Conservation (phyloP, 2,329 filamentous ascomycete genomes). For the Xylariaceae sp. region DNA sequence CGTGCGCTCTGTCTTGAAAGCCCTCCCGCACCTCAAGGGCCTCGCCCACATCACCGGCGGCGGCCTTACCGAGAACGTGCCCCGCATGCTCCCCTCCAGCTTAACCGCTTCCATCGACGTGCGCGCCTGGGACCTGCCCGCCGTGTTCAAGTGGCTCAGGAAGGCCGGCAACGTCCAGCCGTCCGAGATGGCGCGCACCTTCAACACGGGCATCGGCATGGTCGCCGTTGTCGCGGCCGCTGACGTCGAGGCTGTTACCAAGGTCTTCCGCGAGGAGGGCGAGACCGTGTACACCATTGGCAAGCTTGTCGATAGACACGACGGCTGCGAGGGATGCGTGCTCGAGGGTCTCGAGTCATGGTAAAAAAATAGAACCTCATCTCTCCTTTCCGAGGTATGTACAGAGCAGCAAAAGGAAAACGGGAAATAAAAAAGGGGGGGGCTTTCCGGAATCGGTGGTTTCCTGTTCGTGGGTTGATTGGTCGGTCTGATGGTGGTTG, state of each 20-base stretch:
- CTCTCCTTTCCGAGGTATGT: neutral
- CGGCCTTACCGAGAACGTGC: slow-evolving; percentile 88
- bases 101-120: slow-evolving; percentile 80
- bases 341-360: slow-evolving; percentile 51
- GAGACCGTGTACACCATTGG: slow-evolving; percentile 78
- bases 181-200: slow-evolving; percentile 81
- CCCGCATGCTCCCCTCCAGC: slow-evolving; percentile 77
- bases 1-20: slow-evolving; percentile 71
- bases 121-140: slow-evolving; percentile 65
- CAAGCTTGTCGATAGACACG: slow-evolving; percentile 54
- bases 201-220: slow-evolving; percentile 96
- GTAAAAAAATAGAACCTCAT: slow-evolving; percentile 23
- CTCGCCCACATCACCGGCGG: slow-evolving; percentile 97
- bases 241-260: slow-evolving; percentile 55
- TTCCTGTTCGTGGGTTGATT: no score
- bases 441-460: neutral
- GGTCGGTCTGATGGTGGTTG: no score
- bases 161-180: slow-evolving; percentile 62
- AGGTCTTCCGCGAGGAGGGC: slow-evolving; percentile 58
- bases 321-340: slow-evolving; percentile 52
- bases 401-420: neutral
- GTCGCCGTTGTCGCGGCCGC: slow-evolving; percentile 70
- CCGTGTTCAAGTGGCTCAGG: slow-evolving; percentile 86
- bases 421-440: neutral
- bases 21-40: slow-evolving; percentile 69